Evolutionary conservation across 768 basidiomycete genomes (phyloP), one percentile per base, ranked within the genome.

Genomic region (Vararia minispora): DNA sequence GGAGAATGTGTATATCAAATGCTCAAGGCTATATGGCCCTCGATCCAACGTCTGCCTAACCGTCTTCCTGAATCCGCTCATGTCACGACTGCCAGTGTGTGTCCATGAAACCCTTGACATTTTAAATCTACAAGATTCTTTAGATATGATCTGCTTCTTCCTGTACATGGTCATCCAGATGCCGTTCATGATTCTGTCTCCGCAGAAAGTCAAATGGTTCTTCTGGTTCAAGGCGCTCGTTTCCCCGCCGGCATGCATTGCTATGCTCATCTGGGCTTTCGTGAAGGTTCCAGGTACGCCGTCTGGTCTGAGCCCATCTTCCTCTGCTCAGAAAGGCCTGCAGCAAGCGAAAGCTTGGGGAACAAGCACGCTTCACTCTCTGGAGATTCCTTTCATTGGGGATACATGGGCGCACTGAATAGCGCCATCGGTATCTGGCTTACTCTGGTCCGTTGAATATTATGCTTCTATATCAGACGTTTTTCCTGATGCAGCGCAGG

Each of bases 11-110:
- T 85, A 16, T 80, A 82, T 49, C 83, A 84, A 57, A 84, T 83
- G 80, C 60, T 85, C 12, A 83, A 80, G 53, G 84, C 84, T 1
- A 82, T 88, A 21, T 87, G 85, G 84, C 85, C 85, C 0, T 76
- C 76, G 1, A 65, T 74, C 28, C 69, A 70, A 11, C 68, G 58
- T 33, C 55, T 88, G 23, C 76, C 76, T 0, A 87, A 88, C 50
- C 68, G 63, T 38, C 63, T 88, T 4, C 59, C 81, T 12, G 59
- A 59, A 5, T 60, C 57, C 10, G 65, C 79, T 10, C 62, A 71
- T 39, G 82, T 85, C 37, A 85, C 79, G 3, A 76, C 74, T n/a
- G n/a, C n/a, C n/a, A n/a, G n/a, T n/a, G n/a, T n/a, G n/a, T n/a
- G n/a, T n/a, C n/a, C n/a, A n/a, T n/a, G n/a, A n/a, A n/a, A n/a